Evolutionary conservation across 768 basidiomycete genomes (phyloP), one percentile per base, ranked within the genome.

Genomic region (Austroboletus eburneus): DNA sequence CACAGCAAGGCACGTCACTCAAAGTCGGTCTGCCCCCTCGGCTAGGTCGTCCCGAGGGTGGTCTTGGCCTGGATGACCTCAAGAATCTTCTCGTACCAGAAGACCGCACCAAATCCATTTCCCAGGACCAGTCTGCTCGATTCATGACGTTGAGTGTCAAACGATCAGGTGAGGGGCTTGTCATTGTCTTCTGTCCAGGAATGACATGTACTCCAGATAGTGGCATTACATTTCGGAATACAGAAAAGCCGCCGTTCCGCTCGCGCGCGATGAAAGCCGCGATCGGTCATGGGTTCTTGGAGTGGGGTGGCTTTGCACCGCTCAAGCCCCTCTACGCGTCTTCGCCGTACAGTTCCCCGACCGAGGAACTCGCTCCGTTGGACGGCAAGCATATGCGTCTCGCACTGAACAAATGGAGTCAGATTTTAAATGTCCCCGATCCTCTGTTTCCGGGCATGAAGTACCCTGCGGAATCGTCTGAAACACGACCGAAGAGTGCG

Each of bases 401-500:
- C 43, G 52, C 62, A 12, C 33, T 66, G n/a, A 60, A 66, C 17
- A 66, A 66, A 24, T 66, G 65, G 65, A 64, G 65, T 29, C 65
- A 66, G 37, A 65, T 66, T 40, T 50, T 67, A 27, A 59, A 53
- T 18, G 48, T 64, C 17, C 53, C 64, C 25, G 64, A 66, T 38
- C 64, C 66, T 7, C 48, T 59, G 27, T 68, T 66, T 38, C 57
- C 66, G 46, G 61, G 64, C 29, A 66, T 64, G 64, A 45, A 33
- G 33, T 43, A 43, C 6, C 35, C 34, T 21, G 35, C n/a, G 14
- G 21, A 6, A 3, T 46, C 46, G 8, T 3, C 33, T 24, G 48
- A 61, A 42, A 39, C 42, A 14, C 44, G 16, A 24, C 30, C 22
- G 35, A 43, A 20, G 10, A 45, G 42, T 34, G 23, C n/a, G 17